A percentile compares a stretch with the other conserved stretches of the same genome.
These are phyloP conservation scores for Daldinia decipiens DNA, from an alignment of 495 filamentous ascomycete genomes.

Conservation along the genomic window DNA sequence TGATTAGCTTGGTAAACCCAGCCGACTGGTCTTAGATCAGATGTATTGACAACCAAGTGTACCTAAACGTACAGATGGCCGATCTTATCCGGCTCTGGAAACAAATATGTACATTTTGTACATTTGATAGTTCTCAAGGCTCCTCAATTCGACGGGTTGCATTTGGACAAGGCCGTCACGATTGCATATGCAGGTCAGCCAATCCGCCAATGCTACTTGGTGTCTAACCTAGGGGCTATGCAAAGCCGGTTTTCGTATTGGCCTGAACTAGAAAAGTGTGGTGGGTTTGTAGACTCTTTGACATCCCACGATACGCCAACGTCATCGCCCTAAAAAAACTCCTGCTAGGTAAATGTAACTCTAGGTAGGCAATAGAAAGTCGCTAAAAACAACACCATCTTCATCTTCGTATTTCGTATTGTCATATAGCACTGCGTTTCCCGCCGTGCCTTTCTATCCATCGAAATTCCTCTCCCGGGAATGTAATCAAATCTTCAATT, in stretches of 20 bases:
- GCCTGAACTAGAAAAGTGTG: conserved; percentile 28
- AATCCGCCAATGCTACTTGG: conserved; percentile 35
- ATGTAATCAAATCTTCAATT: conserved; percentile 38
- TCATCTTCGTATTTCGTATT: conserved; percentile 34
- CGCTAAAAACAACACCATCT: conserved; percentile 30
- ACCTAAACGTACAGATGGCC: background rate
- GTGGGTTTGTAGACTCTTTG: conserved; percentile 25
- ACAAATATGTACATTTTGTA: background rate
- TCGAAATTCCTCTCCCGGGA: conserved; percentile 39
- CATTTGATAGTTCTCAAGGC: conserved; percentile 15
- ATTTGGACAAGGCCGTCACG: conserved; percentile 31
- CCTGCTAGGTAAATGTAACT: conserved; percentile 27
- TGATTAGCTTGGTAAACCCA: background rate
- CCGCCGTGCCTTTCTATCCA: conserved; percentile 15
- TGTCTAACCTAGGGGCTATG: conserved; percentile 44
- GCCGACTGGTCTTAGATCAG: conserved; percentile 8
- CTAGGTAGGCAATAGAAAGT: conserved; percentile 36
- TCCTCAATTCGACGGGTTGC: conserved; percentile 39
- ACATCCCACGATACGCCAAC: conserved; percentile 40
- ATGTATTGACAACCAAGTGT: background rate
- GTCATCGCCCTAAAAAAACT: conserved; percentile 50
- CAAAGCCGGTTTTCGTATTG: conserved; percentile 52
- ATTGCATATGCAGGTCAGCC: conserved; percentile 45
- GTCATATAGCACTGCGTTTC: conserved; percentile 42
- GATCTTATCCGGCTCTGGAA: background rate